phyloP scores from a whole-genome alignment of 2,329 filamentous ascomycete species.

The Penicillium italicum region DNA sequence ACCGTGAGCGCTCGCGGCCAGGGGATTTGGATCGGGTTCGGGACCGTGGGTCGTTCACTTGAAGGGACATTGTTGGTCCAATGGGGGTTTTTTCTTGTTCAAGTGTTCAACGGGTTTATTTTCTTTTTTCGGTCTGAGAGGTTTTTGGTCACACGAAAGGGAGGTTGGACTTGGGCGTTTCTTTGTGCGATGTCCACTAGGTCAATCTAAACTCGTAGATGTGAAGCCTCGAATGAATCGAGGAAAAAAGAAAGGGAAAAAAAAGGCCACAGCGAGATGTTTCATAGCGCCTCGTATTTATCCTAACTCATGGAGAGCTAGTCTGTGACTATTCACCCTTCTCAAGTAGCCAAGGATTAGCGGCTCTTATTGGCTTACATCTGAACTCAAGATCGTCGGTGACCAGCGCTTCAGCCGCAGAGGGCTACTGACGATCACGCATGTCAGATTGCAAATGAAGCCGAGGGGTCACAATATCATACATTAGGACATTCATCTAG shows the following conservation, averaged over 20 bases:
- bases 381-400: not conserved
- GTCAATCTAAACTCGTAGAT: not conserved
- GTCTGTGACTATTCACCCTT: not conserved
- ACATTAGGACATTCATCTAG: not conserved
- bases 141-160: not conserved
- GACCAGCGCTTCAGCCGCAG: constrained; percentile 2
- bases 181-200: not conserved
- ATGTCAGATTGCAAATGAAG: not conserved
- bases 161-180: not conserved
- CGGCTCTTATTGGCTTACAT: constrained; percentile 4
- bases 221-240: not conserved
- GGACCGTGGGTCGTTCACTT: constrained; percentile 41
- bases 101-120: not conserved
- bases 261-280: not conserved
- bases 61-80: constrained; percentile 33
- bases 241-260: not conserved
- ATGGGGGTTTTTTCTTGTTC: not conserved
- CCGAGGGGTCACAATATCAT: not conserved
- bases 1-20: constrained; percentile 43
- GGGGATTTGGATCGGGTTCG: constrained; percentile 47
- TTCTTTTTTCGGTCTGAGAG: not conserved
- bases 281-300: not conserved
- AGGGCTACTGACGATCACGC: not conserved
- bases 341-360: not conserved
- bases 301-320: not conserved